Percentiles rank a stretch among this genome's conserved stretches.
Conservation (phyloP, 228 moss, liverwort and hornwort species). For the Sphagnum magellanicum region DNA sequence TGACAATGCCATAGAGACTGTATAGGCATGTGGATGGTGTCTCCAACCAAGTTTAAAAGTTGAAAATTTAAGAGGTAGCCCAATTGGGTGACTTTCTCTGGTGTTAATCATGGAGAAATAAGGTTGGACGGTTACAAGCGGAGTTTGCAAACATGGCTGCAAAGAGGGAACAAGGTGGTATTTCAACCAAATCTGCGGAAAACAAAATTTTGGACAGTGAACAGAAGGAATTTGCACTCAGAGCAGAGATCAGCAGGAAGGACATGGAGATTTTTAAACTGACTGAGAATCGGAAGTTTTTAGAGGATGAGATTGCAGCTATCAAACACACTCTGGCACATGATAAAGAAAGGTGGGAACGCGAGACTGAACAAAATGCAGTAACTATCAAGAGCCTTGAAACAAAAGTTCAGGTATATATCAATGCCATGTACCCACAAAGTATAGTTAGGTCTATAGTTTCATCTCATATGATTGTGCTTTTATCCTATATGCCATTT, state of each 20-base stretch:
- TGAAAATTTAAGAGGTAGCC: no score
- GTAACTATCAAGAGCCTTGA: constrained; percentile 6
- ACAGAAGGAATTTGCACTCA: constrained; percentile 1
- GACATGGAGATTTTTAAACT: constrained; percentile 25
- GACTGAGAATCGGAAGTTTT: constrained; percentile 17
- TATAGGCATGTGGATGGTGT: no score
- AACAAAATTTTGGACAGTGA: background rate
- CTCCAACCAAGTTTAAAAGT: no score
- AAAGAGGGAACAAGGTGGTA: constrained; percentile 3
- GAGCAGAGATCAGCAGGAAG: constrained; percentile 24
- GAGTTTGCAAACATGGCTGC: constrained; percentile 24
- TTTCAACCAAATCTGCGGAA: background rate
- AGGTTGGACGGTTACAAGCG: constrained; percentile 35
- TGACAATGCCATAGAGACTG: no score
- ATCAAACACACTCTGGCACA: constrained; percentile 13
- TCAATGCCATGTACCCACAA: no score
- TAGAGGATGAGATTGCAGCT: constrained; percentile 22
- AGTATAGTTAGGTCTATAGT: no score
- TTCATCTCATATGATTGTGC: no score
- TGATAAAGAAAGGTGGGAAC: constrained; percentile 13
- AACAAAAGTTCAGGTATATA: constrained; percentile 23
- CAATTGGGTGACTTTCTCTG: no score
- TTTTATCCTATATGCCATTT: no score
- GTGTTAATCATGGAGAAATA: background rate
- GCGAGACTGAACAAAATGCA: constrained; percentile 7